Base-by-base conservation (phyloP, 345 rosid species). In the Camelina sativa region DNA sequence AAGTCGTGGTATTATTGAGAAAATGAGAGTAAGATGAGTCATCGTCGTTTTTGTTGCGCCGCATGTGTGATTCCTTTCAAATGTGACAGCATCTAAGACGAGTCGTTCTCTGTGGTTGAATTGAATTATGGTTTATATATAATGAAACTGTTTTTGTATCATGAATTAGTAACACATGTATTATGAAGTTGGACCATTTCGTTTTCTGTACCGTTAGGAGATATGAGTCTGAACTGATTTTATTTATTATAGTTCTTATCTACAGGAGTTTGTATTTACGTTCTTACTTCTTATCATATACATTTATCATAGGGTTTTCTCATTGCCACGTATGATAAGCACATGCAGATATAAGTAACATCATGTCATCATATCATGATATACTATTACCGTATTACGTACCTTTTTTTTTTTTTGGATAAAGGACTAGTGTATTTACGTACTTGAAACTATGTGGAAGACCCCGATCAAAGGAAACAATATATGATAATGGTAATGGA, bases 241-340 rank as follows among this genome's bases (percentile, higher is more conserved):
- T 20, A 75, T 40, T 67, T 60, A 67, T 15, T 68, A 70, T 62
- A 62, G 55, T 59, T 59, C 79, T 67, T 75, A 75, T 74, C 78
- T 57, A 65, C 48, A 55, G 0, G 11, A 55, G 71, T 55, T 55
- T 23, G 6, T 32, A 10, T 44, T 32, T 44, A 30, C n/a, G 23
- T 53, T 72, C 69, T 62, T 53, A 22, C 23, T 22, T 40, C 13
- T 40, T 37, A 8, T 37, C 40, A 65, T 12, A 22, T 22, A 15
- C 13, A 51, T 37, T 51, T 37, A 15, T 55, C 7, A 65, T 63
- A 62, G 10, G 69, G 62, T 41, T 72, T 58, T 19, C 56, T 58
- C 53, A 73, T 34, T 46, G 63, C 46, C 69, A 53, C 63, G 69
- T 62, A 40, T 17, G 22, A 48, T 71, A 10, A 22, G 43, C 56